These are phyloP conservation scores for Daldinia grandis DNA, from an alignment of 495 filamentous ascomycete species.

Conservation along the genomic window DNA sequence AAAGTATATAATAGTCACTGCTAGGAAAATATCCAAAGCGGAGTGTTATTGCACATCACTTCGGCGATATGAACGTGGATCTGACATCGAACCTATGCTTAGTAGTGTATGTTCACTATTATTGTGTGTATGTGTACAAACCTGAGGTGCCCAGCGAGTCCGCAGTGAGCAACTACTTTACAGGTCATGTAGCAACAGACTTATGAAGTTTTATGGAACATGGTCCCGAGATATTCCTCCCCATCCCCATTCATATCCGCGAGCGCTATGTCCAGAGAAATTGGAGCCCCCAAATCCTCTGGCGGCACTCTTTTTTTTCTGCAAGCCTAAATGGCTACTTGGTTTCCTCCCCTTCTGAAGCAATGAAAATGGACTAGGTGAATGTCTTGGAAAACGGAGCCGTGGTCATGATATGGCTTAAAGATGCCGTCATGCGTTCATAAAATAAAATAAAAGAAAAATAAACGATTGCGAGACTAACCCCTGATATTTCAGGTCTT, in stretches of 20 bases:
- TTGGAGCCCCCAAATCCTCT: conserved; percentile 39
- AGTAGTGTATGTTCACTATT: conserved; percentile 44
- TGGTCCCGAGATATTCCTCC: conserved; percentile 27
- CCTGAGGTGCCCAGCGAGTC: conserved; percentile 15
- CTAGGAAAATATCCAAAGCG: neutral
- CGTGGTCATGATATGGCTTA: conserved; percentile 40
- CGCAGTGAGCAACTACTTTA: conserved; percentile 19
- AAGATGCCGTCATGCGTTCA: conserved; percentile 51
- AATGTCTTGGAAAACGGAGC: conserved; percentile 23
- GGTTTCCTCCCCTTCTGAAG: conserved; percentile 33
- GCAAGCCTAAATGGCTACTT: conserved; percentile 31
- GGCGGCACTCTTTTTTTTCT: conserved; percentile 21
- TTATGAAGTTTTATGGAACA: conserved; percentile 29
- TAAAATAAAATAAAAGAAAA: conserved; percentile 44
- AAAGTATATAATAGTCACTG: neutral
- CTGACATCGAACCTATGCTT: conserved; percentile 3
- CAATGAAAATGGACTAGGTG: conserved; percentile 31
- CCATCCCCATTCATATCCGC: conserved; percentile 29
- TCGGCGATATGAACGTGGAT: neutral
- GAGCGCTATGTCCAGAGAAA: conserved; percentile 55
- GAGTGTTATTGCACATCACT: neutral
- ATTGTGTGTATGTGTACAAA: conserved; percentile 45
- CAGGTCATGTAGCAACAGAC: conserved; percentile 30
- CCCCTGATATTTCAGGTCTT: conserved; percentile 27
- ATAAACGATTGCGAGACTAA: conserved; percentile 30